These are phyloP conservation scores for Stereocaulon alpinum DNA, from an alignment of 495 filamentous ascomycete genomes.

Conservation along the genomic window DNA sequence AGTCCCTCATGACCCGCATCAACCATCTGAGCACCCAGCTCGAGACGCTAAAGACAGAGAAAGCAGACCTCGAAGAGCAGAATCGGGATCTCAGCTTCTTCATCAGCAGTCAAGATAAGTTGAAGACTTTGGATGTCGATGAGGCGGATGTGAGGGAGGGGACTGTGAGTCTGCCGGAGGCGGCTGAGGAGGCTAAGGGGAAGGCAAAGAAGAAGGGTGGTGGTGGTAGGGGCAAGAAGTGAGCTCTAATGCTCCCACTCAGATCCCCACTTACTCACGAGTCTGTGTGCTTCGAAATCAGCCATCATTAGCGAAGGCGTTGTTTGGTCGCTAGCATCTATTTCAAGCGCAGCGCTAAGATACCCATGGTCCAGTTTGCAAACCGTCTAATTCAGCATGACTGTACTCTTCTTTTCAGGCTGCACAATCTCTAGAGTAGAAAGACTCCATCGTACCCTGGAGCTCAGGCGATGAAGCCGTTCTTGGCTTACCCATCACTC, in stretches of 20 bases:
- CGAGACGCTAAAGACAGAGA: slow-evolving; percentile 43
- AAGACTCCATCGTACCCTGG: no score
- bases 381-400: no score
- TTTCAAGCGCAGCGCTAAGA: slow-evolving; percentile 1
- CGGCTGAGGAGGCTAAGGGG: slow-evolving; percentile 19
- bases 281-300: neutral
- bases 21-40: slow-evolving; percentile 51
- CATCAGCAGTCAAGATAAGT: slow-evolving; percentile 70
- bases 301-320: neutral
- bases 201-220: slow-evolving; percentile 10
- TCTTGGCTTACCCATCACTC: no score
- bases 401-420: no score
- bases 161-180: slow-evolving; percentile 43
- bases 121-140: slow-evolving; percentile 55
- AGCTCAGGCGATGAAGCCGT: no score
- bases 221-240: slow-evolving; percentile 16
- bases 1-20: slow-evolving; percentile 67
- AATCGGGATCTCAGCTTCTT: slow-evolving; percentile 88
- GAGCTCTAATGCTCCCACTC: neutral
- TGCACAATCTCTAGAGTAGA: no score
- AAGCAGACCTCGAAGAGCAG: slow-evolving; percentile 62
- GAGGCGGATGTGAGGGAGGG: slow-evolving; percentile 46
- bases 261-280: no score
- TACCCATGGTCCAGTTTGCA: no score
- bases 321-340: neutral